A percentile compares a stretch with the other conserved stretches of the same genome.
Evolutionary conservation across 2,329 filamentous ascomycete species (phyloP).

Genomic region (Fusarium virguliforme): DNA sequence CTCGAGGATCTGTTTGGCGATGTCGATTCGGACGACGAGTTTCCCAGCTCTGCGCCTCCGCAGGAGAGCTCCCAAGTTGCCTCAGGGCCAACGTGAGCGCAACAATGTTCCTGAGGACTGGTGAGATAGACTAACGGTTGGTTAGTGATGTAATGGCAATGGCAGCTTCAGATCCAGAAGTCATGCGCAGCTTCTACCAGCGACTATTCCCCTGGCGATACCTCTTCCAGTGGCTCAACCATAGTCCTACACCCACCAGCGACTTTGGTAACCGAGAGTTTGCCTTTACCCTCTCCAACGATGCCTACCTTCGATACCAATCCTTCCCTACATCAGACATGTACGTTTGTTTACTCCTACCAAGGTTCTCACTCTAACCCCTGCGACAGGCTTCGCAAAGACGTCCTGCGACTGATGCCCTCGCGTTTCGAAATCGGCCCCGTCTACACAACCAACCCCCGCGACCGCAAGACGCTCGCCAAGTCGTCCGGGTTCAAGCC

Average conservation of each 20-base stretch:
- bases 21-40: constrained; percentile 74
- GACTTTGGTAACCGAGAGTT: constrained; percentile 97
- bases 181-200: constrained; percentile 95
- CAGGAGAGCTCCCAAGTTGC: constrained; percentile 61
- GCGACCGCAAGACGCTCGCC: constrained; percentile 89
- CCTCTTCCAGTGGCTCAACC: constrained; percentile 98
- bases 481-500: constrained; percentile 89
- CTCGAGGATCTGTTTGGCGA: constrained; percentile 74
- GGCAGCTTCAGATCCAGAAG: constrained; percentile 80
- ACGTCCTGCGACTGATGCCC: constrained; percentile 89
- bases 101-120: not conserved
- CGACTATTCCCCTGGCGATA: constrained; percentile 95
- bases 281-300: constrained; percentile 93
- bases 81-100: constrained; percentile 62
- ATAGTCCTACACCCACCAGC: constrained; percentile 85
- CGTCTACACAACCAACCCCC: constrained; percentile 94
- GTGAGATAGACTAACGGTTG: constrained; percentile 23
- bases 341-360: constrained; percentile 53
- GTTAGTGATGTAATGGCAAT: constrained; percentile 57
- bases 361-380: constrained; percentile 12
- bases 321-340: constrained; percentile 71
- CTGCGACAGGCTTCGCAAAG: constrained; percentile 81
- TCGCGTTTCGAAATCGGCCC: constrained; percentile 98
- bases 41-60: constrained; percentile 66
- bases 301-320: constrained; percentile 94